Evolutionary conservation across 805 yeast species (phyloP), one percentile per base, ranked within the genome.

Genomic region (Metschnikowia reukaufii): DNA sequence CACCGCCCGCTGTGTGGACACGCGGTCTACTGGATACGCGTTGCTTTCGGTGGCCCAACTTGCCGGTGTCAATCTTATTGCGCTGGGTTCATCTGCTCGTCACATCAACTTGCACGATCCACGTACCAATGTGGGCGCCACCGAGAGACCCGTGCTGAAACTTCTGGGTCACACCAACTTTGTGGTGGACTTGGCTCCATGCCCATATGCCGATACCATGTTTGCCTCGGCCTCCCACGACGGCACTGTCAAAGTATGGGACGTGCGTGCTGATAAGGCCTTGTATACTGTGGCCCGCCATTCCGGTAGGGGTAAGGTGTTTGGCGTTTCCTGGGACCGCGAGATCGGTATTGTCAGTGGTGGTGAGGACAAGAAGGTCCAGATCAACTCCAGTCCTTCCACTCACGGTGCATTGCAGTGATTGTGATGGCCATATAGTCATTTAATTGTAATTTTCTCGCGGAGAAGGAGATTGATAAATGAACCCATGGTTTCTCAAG

Each of bases 61-160:
- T 51, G 81, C 87, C 6, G 74, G 79, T 42, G 70, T 84, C 44
- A 80, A 87, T 51, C 72, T 94, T 45, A 68, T 94, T 25, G 96
- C 91, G 7, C 81, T 92, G 47, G 99, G 99, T n/a, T 89, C 97
- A 1, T 85, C 96, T 10, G 97, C 97, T n/a, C 85, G 99, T 67
- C 98, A 94, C 67, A 91, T 94, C 53, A 84, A 90, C 45, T 74
- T 94, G 51, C 96, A 89, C 61, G 99, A 94, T 65, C 97, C 98
- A 37, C 80, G 99, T 63, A 76, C 77, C 2, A 68, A 66, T 21
- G 66, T 81, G 0, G 75, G 84, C 2, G 73, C 79, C 5, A 77
- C 82, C 6, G 77, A 84, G 33, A 76, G 82, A 13, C 84, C 83
- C 47, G 83, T 79, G 45, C 72, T 77, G 39, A 95, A 90, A 66